Conservation (phyloP, 1,284 basidiomycete genomes). For the Ganoderma multipileum region DNA sequence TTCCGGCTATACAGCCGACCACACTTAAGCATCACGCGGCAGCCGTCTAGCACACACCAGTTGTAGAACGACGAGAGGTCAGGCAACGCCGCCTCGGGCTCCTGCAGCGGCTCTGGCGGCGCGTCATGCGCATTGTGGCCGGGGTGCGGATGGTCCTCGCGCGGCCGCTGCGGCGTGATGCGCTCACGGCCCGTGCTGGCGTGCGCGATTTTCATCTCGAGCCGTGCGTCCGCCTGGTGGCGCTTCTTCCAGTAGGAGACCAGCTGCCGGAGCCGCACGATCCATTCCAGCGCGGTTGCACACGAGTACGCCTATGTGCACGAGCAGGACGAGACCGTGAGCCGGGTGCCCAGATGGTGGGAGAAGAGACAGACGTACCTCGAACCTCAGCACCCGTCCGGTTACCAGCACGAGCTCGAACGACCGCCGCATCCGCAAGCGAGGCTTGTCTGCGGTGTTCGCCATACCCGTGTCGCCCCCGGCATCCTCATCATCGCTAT, state of each 20-base stretch:
- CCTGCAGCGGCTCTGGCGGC: conserved; percentile 55
- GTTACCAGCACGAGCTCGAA: conserved; percentile 80
- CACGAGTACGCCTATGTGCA: conserved; percentile 63
- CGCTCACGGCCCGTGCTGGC: conserved; percentile 55
- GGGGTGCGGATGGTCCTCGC: conserved; percentile 45
- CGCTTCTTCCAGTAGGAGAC: conserved; percentile 80
- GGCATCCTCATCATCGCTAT: conserved; percentile 63
- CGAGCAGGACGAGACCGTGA: background rate
- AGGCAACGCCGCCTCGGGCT: conserved; percentile 58
- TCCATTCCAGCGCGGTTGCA: conserved; percentile 78
- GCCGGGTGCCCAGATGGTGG: too few relatives aligned
- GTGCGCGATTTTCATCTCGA: conserved; percentile 81
- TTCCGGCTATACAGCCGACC: conserved; percentile 76
- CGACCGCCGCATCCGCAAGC: conserved; percentile 67
- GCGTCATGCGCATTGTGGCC: conserved; percentile 38
- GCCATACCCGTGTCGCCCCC: conserved; percentile 71
- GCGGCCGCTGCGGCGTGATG: conserved; percentile 58
- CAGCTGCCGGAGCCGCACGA: conserved; percentile 71
- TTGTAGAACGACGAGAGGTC: conserved; percentile 73
- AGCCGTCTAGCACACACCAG: conserved; percentile 82
- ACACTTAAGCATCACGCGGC: conserved; percentile 72
- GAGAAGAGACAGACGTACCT: conserved; percentile 52
- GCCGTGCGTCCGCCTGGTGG: conserved; percentile 71
- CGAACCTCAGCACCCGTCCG: conserved; percentile 76
- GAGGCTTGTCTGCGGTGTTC: conserved; percentile 50